Conservation (phyloP, 495 filamentous ascomycete genomes). For the Venustampulla echinocandica region DNA sequence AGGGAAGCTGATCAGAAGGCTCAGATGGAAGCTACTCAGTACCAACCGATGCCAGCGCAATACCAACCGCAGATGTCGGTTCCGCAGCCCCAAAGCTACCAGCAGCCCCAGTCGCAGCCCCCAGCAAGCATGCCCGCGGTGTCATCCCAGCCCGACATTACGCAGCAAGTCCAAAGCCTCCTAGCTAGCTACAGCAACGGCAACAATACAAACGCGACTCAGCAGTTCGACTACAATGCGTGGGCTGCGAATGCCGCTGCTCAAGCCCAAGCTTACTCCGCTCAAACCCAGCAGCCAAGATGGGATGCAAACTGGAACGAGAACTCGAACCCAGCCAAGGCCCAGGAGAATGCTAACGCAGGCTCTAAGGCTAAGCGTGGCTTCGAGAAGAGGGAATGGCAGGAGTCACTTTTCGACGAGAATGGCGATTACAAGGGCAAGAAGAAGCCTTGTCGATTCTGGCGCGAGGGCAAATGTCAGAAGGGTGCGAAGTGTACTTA, state of each 20-base stretch:
- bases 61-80: conserved; percentile 3
- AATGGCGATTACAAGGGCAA: conserved; percentile 22
- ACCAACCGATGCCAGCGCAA: conserved; percentile 5
- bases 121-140: not conserved
- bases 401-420: conserved; percentile 11
- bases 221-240: conserved; percentile 11
- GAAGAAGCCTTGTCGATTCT: conserved; percentile 68
- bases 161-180: not conserved
- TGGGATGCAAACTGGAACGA: conserved; percentile 17
- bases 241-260: not conserved
- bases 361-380: conserved; percentile 10
- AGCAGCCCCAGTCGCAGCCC: conserved; percentile 1
- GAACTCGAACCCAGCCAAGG: not conserved
- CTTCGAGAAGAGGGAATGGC: conserved; percentile 7
- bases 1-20: conserved; percentile 7
- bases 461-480: conserved; percentile 64
- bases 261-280: not conserved
- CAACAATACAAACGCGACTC: not conserved
- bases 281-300: conserved; percentile 1
- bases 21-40: conserved; percentile 4
- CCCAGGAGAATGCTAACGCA: not conserved
- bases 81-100: conserved; percentile 8
- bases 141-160: not conserved
- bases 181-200: not conserved
- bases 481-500: conserved; percentile 85